Base-by-base conservation (phyloP, 352 stramenopile genomes). In the Plasmopara muralis region DNA sequence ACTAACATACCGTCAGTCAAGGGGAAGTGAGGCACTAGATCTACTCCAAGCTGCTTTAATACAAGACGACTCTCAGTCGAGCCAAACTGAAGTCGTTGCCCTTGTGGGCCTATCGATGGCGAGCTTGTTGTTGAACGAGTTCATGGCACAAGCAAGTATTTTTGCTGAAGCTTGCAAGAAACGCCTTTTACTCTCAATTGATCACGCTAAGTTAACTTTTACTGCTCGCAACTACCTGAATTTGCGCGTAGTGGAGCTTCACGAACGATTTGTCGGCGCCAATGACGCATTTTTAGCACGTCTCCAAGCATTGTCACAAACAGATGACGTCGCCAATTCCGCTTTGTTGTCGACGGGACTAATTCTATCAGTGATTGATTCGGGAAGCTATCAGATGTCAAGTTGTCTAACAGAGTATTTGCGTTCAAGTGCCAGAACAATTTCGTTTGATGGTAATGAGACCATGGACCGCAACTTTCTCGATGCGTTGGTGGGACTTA, bases 321-420 rank as follows among this genome's bases (percentile, higher is more conserved):
- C 62, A n/a, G 53, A 53, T 43, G 56, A 68, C 10, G 39, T 42
- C 18, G 40, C 48, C 14, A 63, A 50, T 33, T 53, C 63, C 16
- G 60, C 46, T 42, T 48, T 47, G 8, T 16, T 62, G 16, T 70
- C 53, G 56, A 46, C 53, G 25, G 54, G 70, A 10, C 25, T 80
- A 13, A 64, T 50, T 16, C 60, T 83, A 39, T 56, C 65, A 16
- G 53, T 59, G 31, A 72, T 72, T 13, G 72, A 83, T 50, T 72
- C 59, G 5, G 57, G 72, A 43, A 58, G 13, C 16, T 43, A 65
- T 29, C 50, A 62, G 43, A 51, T 65, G 16, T 65, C 63, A n/a
- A 60, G 34, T 52, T 68, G 59, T 34, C 40, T 72, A 14, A 20
- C 43, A 28, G 51, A 68, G 13, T 72, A 63, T 35, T 50, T 72